Percentiles rank a stretch among this genome's conserved stretches.
Evolutionary conservation across 1,139 yeast genomes (phyloP).

Genomic region (Taphrina wiesneri): DNA sequence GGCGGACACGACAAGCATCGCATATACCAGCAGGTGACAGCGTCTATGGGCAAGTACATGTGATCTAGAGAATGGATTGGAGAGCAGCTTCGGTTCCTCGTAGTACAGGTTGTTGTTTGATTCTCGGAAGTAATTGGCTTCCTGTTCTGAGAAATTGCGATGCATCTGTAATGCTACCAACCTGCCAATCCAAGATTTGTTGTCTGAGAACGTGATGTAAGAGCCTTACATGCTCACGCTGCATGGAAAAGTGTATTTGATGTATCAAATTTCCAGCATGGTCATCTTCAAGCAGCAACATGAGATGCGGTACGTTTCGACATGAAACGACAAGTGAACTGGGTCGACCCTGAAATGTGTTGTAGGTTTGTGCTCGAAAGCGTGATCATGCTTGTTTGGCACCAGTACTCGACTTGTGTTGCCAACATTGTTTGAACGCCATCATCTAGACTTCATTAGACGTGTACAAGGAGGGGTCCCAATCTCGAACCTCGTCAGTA

Average conservation of each 20-base stretch:
- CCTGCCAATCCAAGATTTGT: too few species aligned
- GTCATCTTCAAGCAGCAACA: neutral
- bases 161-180: too few species aligned
- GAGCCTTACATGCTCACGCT: too few species aligned
- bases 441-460: slow-evolving; percentile 3
- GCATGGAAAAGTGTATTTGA: too few species aligned
- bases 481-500: slow-evolving; percentile 2
- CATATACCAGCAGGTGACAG: neutral
- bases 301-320: neutral
- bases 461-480: neutral
- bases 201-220: too few species aligned
- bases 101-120: neutral
- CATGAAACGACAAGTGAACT: neutral
- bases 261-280: too few species aligned
- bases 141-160: slow-evolving; percentile 6
- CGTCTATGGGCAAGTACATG: neutral
- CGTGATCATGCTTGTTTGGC: neutral
- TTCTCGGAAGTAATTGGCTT: neutral
- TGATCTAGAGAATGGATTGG: neutral
- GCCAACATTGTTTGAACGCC: slow-evolving; percentile 29
- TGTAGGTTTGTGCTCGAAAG: neutral
- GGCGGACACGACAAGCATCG: neutral
- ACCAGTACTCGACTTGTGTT: neutral
- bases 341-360: neutral
- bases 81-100: neutral